A percentile compares a stretch with the other conserved stretches of the same genome.
Conservation (phyloP, 495 filamentous ascomycete species). For the Tuber brumale region DNA sequence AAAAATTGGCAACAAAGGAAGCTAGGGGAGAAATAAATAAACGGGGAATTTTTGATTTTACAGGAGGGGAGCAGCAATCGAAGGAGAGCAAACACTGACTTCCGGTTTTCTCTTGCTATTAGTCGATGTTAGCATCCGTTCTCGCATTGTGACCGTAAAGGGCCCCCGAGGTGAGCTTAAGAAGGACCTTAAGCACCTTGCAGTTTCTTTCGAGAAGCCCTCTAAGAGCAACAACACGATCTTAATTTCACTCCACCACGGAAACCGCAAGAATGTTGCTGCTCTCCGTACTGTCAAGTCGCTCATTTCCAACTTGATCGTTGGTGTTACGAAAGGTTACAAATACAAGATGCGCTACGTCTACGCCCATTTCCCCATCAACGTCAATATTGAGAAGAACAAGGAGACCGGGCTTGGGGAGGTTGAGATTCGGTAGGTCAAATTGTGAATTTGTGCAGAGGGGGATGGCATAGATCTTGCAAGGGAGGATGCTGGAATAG, state of each 20-base stretch:
- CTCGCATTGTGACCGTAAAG: conserved; percentile 88
- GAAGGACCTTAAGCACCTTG: conserved; percentile 92
- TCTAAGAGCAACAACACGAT: conserved; percentile 67
- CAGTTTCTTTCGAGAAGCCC: conserved; percentile 80
- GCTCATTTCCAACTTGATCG: conserved; percentile 95
- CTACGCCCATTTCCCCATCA: conserved; percentile 99
- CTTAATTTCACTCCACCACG: conserved; percentile 96
- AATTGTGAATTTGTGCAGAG: conserved; percentile 6
- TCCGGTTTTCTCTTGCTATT: conserved; percentile 44
- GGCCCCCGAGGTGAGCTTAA: conserved; percentile 89
- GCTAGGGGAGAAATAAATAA: conserved; percentile 14
- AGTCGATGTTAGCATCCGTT: conserved; percentile 97
- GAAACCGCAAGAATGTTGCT: conserved; percentile 91
- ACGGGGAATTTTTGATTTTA: conserved; percentile 28
- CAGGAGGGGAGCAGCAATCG: conserved; percentile 21
- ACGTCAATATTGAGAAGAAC: conserved; percentile 98
- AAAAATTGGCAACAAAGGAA: neutral
- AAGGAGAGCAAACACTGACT: conserved; percentile 41
- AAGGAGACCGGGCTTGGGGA: conserved; percentile 75
- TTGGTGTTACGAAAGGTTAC: conserved; percentile 96
- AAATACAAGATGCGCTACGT: conserved; percentile 99
- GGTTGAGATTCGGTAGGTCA: conserved; percentile 91
- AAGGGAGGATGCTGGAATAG: conserved; percentile 8
- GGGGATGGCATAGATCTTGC: neutral
- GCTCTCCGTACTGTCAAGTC: conserved; percentile 95